Conservation (phyloP, 345 rosid species). For the Punica granatum region DNA sequence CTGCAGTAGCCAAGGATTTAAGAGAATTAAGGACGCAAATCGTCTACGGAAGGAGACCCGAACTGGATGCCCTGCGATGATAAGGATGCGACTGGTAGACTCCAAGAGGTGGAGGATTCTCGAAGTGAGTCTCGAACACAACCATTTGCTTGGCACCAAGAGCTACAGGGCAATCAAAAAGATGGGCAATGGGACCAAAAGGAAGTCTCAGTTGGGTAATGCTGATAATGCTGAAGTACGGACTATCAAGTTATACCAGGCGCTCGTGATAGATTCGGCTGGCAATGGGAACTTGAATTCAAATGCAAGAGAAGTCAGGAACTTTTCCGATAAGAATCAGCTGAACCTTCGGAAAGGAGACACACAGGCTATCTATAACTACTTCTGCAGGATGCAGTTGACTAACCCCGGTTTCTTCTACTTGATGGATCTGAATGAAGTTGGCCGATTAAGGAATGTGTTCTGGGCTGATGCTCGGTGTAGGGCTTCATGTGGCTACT, state of each 20-base stretch:
- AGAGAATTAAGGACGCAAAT: constrained; percentile 57
- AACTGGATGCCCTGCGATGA: constrained; percentile 82
- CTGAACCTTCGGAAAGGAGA: constrained; percentile 22
- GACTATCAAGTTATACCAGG: constrained; percentile 22
- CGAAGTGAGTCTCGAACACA: constrained; percentile 67
- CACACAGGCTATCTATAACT: constrained; percentile 19
- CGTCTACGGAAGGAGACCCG: constrained; percentile 63
- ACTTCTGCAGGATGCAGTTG: constrained; percentile 31
- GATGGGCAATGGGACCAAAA: constrained; percentile 11
- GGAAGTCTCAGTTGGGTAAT: constrained; percentile 3
- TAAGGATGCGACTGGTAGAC: constrained; percentile 68
- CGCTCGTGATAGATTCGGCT: constrained; percentile 16
- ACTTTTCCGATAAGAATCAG: constrained; percentile 13
- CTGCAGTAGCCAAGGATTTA: constrained; percentile 76
- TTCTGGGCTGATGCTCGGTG: constrained; percentile 33
- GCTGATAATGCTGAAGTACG: constrained; percentile 13
- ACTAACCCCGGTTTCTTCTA: constrained; percentile 24
- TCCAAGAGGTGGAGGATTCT: constrained; percentile 64
- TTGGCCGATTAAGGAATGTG: constrained; percentile 21
- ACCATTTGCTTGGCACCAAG: constrained; percentile 52
- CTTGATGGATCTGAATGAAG: constrained; percentile 26
- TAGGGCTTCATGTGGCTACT: constrained; percentile 18
- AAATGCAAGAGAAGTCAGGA: constrained; percentile 8
- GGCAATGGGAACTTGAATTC: constrained; percentile 6
- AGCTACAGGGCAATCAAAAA: constrained; percentile 19